Percentiles rank a stretch among this genome's conserved stretches.
phyloP scores from a whole-genome alignment of 2,329 filamentous ascomycete genomes.

The Trichophyton schoenleinii region DNA sequence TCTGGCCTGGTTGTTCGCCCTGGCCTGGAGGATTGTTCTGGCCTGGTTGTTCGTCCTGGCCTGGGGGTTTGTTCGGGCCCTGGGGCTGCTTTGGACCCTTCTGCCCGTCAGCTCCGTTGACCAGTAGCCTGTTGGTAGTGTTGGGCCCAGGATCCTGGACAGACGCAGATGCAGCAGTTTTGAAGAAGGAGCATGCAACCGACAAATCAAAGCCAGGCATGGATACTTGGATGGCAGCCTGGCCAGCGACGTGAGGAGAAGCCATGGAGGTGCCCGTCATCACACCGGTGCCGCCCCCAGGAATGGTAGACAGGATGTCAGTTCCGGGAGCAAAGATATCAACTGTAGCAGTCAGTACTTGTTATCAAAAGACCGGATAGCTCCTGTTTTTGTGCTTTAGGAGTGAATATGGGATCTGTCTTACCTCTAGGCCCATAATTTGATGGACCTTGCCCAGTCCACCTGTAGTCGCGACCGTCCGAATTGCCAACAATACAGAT shows the following conservation, averaged over 20 bases:
- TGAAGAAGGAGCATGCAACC: conserved; percentile 38
- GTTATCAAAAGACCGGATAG: too few relatives aligned
- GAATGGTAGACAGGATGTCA: conserved; percentile 40
- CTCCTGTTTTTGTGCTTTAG: too few relatives aligned
- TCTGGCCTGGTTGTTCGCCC: too few relatives aligned
- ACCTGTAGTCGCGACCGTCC: conserved; percentile 21
- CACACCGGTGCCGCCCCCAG: conserved; percentile 35
- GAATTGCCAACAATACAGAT: conserved; percentile 32
- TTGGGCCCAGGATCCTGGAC: conserved; percentile 14
- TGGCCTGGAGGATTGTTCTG: too few relatives aligned
- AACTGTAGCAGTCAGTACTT: conserved; percentile 19
- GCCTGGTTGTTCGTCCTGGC: too few relatives aligned
- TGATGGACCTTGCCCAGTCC: conserved; percentile 19
- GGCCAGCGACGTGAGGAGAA: conserved; percentile 38
- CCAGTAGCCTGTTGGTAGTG: conserved; percentile 20
- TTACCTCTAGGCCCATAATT: conserved; percentile 30
- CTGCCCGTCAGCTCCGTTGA: conserved; percentile 14
- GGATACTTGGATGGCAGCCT: conserved; percentile 37
- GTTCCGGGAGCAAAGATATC: conserved; percentile 47
- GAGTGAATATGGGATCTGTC: background rate
- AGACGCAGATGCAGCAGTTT: conserved; percentile 35
- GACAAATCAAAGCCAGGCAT: conserved; percentile 34
- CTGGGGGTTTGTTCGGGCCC: background rate
- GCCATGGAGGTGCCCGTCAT: conserved; percentile 28
- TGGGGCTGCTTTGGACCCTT: background rate